Evolutionary conservation across 2,329 filamentous ascomycete species (phyloP).

Genomic region (Fusarium guadeloupense): DNA sequence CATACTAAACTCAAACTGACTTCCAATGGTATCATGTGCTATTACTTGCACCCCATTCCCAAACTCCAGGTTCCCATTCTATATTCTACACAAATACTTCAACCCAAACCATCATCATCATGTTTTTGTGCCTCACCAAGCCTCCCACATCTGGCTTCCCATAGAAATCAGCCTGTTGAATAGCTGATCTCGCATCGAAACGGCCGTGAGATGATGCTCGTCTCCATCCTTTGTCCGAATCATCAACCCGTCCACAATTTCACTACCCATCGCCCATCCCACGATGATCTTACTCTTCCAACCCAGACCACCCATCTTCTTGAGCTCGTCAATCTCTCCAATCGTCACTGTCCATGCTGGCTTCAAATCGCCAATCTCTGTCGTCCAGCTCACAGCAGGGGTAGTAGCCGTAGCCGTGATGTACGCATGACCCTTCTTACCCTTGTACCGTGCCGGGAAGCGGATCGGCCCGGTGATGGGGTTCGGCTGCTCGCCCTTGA

Average conservation of each 20-base stretch:
- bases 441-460: slow-evolving; percentile 77
- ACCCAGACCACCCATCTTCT: slow-evolving; percentile 81
- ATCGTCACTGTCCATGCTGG: slow-evolving; percentile 77
- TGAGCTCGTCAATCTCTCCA: slow-evolving; percentile 75
- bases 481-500: slow-evolving; percentile 56
- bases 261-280: slow-evolving; percentile 77
- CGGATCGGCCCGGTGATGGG: slow-evolving; percentile 73
- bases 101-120: neutral
- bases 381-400: slow-evolving; percentile 72
- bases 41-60: neutral
- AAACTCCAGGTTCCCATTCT: slow-evolving; percentile 11
- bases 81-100: neutral
- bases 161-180: slow-evolving; percentile 83
- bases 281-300: slow-evolving; percentile 88
- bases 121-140: slow-evolving; percentile 60
- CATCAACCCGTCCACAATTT: slow-evolving; percentile 79
- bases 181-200: slow-evolving; percentile 77
- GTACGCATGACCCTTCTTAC: slow-evolving; percentile 76
- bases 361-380: slow-evolving; percentile 63
- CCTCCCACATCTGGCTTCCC: slow-evolving; percentile 85
- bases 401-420: slow-evolving; percentile 73
- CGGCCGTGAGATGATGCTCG: slow-evolving; percentile 72
- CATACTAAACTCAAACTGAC: slow-evolving; percentile 6
- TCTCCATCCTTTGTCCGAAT: slow-evolving; percentile 67
- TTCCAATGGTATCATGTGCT: neutral